A percentile compares a stretch with the other conserved stretches of the same genome.
Evolutionary conservation across 441 rosid genomes (phyloP).

Genomic region (Gossypium davidsonii): DNA sequence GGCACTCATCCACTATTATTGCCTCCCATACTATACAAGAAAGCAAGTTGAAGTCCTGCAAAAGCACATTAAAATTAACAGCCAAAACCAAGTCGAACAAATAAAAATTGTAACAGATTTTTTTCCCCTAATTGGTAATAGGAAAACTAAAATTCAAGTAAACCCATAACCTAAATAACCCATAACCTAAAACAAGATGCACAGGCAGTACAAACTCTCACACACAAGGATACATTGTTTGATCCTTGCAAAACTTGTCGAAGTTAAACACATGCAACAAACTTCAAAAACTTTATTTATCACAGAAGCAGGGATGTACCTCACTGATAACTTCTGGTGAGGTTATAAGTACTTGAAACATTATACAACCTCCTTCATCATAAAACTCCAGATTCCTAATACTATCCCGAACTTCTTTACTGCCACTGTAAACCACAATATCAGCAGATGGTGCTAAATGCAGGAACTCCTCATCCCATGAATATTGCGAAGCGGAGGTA

Average conservation of each 20-base stretch:
- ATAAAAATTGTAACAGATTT: background rate
- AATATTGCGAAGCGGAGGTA: conserved; percentile 31
- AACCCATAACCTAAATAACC: background rate
- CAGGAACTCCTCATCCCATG: conserved; percentile 49
- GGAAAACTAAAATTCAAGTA: conserved; percentile 2
- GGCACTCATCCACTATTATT: conserved; percentile 49
- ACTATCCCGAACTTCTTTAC: conserved; percentile 29
- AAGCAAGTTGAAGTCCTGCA: conserved; percentile 46
- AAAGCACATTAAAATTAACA: conserved; percentile 14
- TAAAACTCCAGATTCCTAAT: conserved; percentile 40
- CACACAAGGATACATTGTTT: background rate
- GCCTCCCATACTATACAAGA: conserved; percentile 41
- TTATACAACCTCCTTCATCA: conserved; percentile 33
- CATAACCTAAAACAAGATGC: background rate
- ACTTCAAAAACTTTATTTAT: background rate
- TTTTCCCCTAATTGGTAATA: background rate
- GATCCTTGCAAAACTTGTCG: background rate
- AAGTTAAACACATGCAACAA: background rate
- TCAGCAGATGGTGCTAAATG: conserved; percentile 31
- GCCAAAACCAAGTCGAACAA: background rate
- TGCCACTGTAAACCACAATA: conserved; percentile 45
- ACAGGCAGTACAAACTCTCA: conserved; percentile 1
- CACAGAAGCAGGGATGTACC: conserved; percentile 29
- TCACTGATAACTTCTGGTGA: conserved; percentile 42
- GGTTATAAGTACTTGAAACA: conserved; percentile 49